Conservation (phyloP, 805 yeast genomes). For the Ogataea neopini region DNA sequence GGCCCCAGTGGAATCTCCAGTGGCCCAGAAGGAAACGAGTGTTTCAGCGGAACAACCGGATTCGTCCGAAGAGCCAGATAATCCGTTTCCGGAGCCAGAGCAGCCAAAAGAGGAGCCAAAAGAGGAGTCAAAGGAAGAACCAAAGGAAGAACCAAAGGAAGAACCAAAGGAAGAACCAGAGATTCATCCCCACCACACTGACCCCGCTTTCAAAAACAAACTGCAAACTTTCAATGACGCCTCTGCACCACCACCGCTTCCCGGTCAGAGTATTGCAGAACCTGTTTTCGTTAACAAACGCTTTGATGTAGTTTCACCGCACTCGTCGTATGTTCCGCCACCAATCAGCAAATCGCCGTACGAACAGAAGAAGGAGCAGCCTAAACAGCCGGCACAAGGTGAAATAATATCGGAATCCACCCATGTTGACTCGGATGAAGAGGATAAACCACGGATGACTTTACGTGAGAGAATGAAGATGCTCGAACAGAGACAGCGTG, state of each 20-base stretch:
- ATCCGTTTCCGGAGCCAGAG: constrained; percentile 5
- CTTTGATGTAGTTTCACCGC: constrained; percentile 54
- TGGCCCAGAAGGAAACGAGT: neutral
- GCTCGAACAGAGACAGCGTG: constrained; percentile 77
- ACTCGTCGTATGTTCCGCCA: constrained; percentile 60
- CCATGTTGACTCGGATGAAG: constrained; percentile 41
- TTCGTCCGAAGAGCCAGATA: neutral
- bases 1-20: constrained; percentile 4
- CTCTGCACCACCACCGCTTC: constrained; percentile 41
- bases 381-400: constrained; percentile 12
- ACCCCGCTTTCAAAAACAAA: constrained; percentile 42
- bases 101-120: neutral
- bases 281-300: constrained; percentile 54
- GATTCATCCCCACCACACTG: neutral
- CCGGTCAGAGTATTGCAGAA: constrained; percentile 32
- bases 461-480: constrained; percentile 84
- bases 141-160: neutral
- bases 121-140: neutral
- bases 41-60: constrained; percentile 3
- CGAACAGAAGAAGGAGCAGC: constrained; percentile 11
- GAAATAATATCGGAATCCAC: constrained; percentile 28
- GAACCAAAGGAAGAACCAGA: too few relatives aligned
- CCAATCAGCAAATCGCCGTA: constrained; percentile 31
- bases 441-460: constrained; percentile 72
- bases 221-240: constrained; percentile 51